Conservation (phyloP, 2,329 filamentous ascomycete species). For the Biscogniauxia marginata region DNA sequence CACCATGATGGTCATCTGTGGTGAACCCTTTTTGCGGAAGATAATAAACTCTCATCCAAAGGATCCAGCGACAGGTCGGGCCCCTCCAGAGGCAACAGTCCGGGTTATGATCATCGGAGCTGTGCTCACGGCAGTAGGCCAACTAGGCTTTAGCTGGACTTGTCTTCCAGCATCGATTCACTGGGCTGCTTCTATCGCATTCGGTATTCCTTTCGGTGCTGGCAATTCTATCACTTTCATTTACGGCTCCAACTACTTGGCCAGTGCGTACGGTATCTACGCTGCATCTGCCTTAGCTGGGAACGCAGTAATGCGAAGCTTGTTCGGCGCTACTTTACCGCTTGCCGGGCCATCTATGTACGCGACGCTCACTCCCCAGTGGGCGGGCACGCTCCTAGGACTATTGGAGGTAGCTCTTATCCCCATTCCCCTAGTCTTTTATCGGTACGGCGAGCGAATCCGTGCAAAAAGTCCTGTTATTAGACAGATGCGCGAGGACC, state of each 20-base stretch:
- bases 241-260: slow-evolving; percentile 78
- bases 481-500: slow-evolving; percentile 44
- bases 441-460: slow-evolving; percentile 57
- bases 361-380: slow-evolving; percentile 65
- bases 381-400: slow-evolving; percentile 75
- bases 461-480: slow-evolving; percentile 50
- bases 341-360: slow-evolving; percentile 76
- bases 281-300: slow-evolving; percentile 78
- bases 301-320: slow-evolving; percentile 70
- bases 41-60: slow-evolving; percentile 75
- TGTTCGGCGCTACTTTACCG: slow-evolving; percentile 76
- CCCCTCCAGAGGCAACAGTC: slow-evolving; percentile 77
- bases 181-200: slow-evolving; percentile 77
- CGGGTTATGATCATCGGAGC: slow-evolving; percentile 77
- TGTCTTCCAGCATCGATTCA: slow-evolving; percentile 74
- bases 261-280: slow-evolving; percentile 76
- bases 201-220: slow-evolving; percentile 74
- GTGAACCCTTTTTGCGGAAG: slow-evolving; percentile 70
- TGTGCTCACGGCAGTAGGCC: slow-evolving; percentile 70
- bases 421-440: slow-evolving; percentile 79
- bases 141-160: slow-evolving; percentile 88
- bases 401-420: slow-evolving; percentile 71
- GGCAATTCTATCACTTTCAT: slow-evolving; percentile 81
- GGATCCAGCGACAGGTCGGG: slow-evolving; percentile 72
- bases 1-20: slow-evolving; percentile 58